Conservation (phyloP, 1,284 basidiomycete species). For the Clitocybe nebularis region DNA sequence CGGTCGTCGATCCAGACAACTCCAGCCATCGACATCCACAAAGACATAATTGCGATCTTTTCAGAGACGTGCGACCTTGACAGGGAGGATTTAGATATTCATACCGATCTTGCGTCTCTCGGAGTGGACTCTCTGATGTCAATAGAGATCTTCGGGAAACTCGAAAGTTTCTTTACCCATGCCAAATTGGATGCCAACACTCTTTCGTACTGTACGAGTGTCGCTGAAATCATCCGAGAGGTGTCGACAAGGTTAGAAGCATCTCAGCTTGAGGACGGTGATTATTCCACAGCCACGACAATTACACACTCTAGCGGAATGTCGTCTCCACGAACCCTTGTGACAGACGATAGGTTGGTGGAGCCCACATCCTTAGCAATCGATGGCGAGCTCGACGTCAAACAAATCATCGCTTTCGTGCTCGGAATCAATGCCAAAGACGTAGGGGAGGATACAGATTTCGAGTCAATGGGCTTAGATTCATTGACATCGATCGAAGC, state of each 20-base stretch:
- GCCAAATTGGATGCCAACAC: conserved; percentile 28
- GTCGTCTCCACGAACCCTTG: conserved; percentile 35
- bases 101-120: conserved; percentile 38
- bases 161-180: conserved; percentile 32
- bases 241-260: conserved; percentile 17
- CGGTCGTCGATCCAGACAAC: background rate
- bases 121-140: conserved; percentile 57
- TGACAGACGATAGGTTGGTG: conserved; percentile 24
- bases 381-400: conserved; percentile 28
- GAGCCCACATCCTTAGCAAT: conserved; percentile 17
- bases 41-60: conserved; percentile 29
- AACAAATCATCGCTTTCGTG: conserved; percentile 42
- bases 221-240: conserved; percentile 32
- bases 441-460: conserved; percentile 39
- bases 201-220: conserved; percentile 34
- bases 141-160: conserved; percentile 42
- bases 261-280: conserved; percentile 4
- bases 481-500: conserved; percentile 63
- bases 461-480: conserved; percentile 53
- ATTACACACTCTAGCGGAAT: conserved; percentile 19
- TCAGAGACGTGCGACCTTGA: conserved; percentile 40
- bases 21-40: conserved; percentile 1
- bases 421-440: conserved; percentile 39
- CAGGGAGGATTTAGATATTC: conserved; percentile 23
- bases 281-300: conserved; percentile 9